These are phyloP conservation scores for Cercospora brassicicola DNA, from an alignment of 2,329 filamentous ascomycete species.

Conservation along the genomic window DNA sequence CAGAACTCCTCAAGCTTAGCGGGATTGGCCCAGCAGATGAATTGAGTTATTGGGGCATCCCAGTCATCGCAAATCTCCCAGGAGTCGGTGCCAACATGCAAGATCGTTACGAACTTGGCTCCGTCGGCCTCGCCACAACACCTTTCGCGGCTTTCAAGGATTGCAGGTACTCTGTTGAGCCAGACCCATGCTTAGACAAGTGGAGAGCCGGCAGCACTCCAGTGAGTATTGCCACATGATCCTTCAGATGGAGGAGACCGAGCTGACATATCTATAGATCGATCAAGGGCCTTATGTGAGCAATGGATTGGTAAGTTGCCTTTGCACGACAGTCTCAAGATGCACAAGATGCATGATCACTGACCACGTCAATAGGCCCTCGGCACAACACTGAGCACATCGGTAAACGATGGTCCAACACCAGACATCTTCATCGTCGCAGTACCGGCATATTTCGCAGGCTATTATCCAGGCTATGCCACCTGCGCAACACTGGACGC, in stretches of 20 bases:
- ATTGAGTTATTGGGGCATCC: conserved; percentile 56
- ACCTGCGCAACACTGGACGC: conserved; percentile 45
- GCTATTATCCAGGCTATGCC: conserved; percentile 56
- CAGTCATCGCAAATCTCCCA: conserved; percentile 55
- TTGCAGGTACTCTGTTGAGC: conserved; percentile 32
- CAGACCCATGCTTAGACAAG: conserved; percentile 44
- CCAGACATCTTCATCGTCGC: conserved; percentile 58
- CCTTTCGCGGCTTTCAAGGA: conserved; percentile 11
- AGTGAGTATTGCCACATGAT: conserved; percentile 7
- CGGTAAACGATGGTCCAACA: conserved; percentile 7
- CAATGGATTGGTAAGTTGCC: conserved; percentile 49
- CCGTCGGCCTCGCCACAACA: conserved; percentile 36
- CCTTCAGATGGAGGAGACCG: background rate
- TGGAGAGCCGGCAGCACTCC: conserved; percentile 36
- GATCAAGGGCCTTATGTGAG: conserved; percentile 47
- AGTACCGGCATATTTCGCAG: conserved; percentile 55
- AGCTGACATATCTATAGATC: background rate
- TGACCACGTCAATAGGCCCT: conserved; percentile 30
- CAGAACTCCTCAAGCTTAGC: conserved; percentile 60
- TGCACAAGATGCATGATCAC: conserved; percentile 23
- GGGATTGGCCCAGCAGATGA: conserved; percentile 60
- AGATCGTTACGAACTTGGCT: conserved; percentile 59
- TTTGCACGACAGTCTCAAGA: background rate
- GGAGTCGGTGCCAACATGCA: conserved; percentile 65
- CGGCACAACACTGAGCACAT: conserved; percentile 16